These are phyloP conservation scores for Emergomyces pasteurianus DNA, from an alignment of 2,329 filamentous ascomycete species.

Conservation along the genomic window DNA sequence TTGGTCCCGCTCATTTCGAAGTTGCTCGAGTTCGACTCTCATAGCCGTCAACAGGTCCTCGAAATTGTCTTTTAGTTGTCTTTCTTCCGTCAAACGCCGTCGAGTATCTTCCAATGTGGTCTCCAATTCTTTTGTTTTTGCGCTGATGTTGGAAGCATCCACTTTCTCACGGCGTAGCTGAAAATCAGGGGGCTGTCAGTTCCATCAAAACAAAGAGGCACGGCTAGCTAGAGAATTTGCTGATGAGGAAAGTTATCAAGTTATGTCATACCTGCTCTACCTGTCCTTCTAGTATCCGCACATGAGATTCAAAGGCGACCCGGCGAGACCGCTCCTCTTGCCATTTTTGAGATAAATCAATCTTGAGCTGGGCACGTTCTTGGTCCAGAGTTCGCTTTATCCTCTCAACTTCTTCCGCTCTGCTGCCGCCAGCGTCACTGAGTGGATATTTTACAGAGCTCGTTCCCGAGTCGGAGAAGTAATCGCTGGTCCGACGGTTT, in stretches of 20 bases:
- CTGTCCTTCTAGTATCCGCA: conserved; percentile 68
- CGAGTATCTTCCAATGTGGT: conserved; percentile 68
- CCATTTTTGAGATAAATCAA: conserved; percentile 74
- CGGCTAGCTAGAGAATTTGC: neutral
- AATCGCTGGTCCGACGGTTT: conserved; percentile 79
- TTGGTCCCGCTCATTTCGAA: conserved; percentile 70
- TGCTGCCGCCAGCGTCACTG: conserved; percentile 43
- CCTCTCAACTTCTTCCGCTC: conserved; percentile 63
- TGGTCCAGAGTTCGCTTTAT: conserved; percentile 77
- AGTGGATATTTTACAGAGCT: conserved; percentile 67
- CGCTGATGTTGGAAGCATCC: conserved; percentile 37
- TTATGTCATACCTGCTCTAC: conserved; percentile 49
- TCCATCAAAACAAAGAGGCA: conserved; percentile 9
- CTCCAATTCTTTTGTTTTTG: conserved; percentile 65
- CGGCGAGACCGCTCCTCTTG: conserved; percentile 73
- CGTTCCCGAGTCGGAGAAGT: conserved; percentile 92
- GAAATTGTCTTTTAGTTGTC: conserved; percentile 80
- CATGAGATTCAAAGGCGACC: conserved; percentile 67
- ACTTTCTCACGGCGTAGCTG: conserved; percentile 41
- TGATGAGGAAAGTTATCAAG: no score
- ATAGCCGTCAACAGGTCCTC: conserved; percentile 81
- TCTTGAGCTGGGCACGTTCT: conserved; percentile 73
- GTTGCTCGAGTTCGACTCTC: conserved; percentile 66
- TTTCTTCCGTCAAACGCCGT: conserved; percentile 71
- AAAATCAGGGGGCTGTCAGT: conserved; percentile 35